These are phyloP conservation scores for Fusarium mexicanum DNA, from an alignment of 2,329 filamentous ascomycete genomes.

Conservation along the genomic window DNA sequence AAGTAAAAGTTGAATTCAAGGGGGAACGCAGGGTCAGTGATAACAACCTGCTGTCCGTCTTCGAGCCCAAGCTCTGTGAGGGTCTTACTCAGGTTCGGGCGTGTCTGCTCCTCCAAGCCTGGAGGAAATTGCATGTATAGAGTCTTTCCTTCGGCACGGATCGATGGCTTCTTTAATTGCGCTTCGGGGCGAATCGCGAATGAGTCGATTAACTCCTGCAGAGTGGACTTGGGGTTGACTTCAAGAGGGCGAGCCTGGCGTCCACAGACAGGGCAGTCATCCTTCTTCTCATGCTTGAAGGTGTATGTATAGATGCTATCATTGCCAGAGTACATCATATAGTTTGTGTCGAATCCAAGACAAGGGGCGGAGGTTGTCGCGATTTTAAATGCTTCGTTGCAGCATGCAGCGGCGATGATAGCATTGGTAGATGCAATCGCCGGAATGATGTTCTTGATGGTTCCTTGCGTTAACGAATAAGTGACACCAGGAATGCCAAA, in stretches of 20 bases:
- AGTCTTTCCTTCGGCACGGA: slow-evolving; percentile 81
- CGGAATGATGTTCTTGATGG: slow-evolving; percentile 99
- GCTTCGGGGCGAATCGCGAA: slow-evolving; percentile 85
- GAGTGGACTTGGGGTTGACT: slow-evolving; percentile 75
- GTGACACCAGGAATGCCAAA: slow-evolving; percentile 94
- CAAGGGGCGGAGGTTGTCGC: slow-evolving; percentile 83
- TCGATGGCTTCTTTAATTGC: slow-evolving; percentile 92
- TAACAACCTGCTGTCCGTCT: slow-evolving; percentile 87
- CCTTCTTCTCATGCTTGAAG: slow-evolving; percentile 92
- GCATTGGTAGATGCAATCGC: slow-evolving; percentile 98
- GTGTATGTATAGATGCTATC: slow-evolving; percentile 97
- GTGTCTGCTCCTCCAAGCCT: slow-evolving; percentile 83
- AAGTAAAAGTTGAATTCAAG: slow-evolving; percentile 71
- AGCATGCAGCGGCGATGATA: slow-evolving; percentile 93
- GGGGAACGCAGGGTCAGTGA: slow-evolving; percentile 90
- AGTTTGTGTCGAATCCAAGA: slow-evolving; percentile 82
- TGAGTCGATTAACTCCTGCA: slow-evolving; percentile 86
- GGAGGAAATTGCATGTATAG: slow-evolving; percentile 90
- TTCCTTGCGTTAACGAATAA: slow-evolving; percentile 94
- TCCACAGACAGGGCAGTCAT: slow-evolving; percentile 94
- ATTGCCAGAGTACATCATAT: slow-evolving; percentile 99
- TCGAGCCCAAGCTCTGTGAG: slow-evolving; percentile 76
- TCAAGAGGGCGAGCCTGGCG: slow-evolving; percentile 79
- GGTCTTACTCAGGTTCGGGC: slow-evolving; percentile 82
- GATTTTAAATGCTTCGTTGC: slow-evolving; percentile 97